Evolutionary conservation across 1,284 basidiomycete species (phyloP), one percentile per base, ranked within the genome.

Genomic region (Cryptococcus deneoformans): DNA sequence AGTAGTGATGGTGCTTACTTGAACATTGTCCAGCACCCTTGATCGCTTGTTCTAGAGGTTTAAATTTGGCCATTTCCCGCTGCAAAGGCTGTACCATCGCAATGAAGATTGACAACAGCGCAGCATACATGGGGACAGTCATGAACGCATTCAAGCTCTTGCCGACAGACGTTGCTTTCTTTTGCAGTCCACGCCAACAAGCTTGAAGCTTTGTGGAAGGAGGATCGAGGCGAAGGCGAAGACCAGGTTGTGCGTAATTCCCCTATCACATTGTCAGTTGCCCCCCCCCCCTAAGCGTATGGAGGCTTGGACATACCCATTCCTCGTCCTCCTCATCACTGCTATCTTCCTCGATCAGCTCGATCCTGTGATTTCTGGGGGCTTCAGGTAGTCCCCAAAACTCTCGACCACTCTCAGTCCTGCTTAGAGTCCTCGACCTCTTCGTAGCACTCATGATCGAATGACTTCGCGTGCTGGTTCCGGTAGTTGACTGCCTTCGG

Each of bases 71-170:
- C 50, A 94, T 80, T 10, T 81, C 66, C 55, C 86, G 83, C 70
- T 95, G 90, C 11, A 95, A 66, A 1, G 89, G 87, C 6, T 80
- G 86, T 16, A 88, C 82, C 65, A 90, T 84, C 1, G 92, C 92
- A 40, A 95, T 90, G 51, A 91, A 61, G 40, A 97, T 80, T 2
- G 90, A 91, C 1, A 85, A 75, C 11, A 92, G 71, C 2, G 92
- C 88, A 0, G 89, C 88, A 82, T 88, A 88, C 35, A 93, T 83
- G 0, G 90, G 90, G 0, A 86, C 86, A 0, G 91, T 93, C 90
- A 94, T 91, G 79, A 94, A 93, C 37, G 82, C 81, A 68, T 84
- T 84, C 63, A 92, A 72, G 0, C 79, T 78, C 12, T 71, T 72
- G 68, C 81, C 80, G 5, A 68, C 46, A 14, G 74, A 75, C 14